Base-by-base conservation (phyloP, 352 stramenopile species). In the Hyaloperonospora arabidopsidis region DNA sequence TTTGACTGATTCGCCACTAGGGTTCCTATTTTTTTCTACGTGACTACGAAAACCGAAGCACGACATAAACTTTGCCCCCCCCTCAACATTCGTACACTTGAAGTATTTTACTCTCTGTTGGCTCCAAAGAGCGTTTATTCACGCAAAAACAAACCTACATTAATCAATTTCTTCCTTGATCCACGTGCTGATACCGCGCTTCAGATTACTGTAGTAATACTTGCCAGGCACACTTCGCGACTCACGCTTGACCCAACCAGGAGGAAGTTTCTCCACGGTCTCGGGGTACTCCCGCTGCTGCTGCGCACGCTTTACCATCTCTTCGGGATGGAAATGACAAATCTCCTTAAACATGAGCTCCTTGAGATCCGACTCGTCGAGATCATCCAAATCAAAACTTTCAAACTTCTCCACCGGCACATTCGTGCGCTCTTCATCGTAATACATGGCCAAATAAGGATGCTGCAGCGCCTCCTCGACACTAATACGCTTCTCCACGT, bases 391-490 rank as follows among this genome's bases (percentile, higher is more conserved):
- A 48, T 94, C 84, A 55, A 94, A 94, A 65, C 76, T 90, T 54
- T 91, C 68, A 59, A 88, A 92, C 44, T 72, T 71, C 36, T 92
- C 81, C n/a, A 92, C 81, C 1, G 63, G 68, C 1, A 61, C 64
- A 41, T 68, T 80, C 43, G 91, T 79, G 7, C 70, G 73, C 56
- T 88, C 79, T 43, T 85, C 79, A 19, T 90, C 80, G 59, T 90
- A 94, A 60, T 91, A 94, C 44, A 77, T 79, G 0, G 86, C 74
- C 44, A 99, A 82, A 71, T 98, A 99, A 17, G 96, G 93, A 72
- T 99, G 96, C 17, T 83, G 79, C 32, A 99, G 68, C 45, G 96
- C 95, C 54, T 98, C 84, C 50, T 97, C 76, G 14, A 99, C 96
- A 18, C 88, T 97, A 47, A 98, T 97, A 41, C 97, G 88, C 68